phyloP scores from a whole-genome alignment of 1,284 basidiomycete species.

The Ganoderma sp. region DNA sequence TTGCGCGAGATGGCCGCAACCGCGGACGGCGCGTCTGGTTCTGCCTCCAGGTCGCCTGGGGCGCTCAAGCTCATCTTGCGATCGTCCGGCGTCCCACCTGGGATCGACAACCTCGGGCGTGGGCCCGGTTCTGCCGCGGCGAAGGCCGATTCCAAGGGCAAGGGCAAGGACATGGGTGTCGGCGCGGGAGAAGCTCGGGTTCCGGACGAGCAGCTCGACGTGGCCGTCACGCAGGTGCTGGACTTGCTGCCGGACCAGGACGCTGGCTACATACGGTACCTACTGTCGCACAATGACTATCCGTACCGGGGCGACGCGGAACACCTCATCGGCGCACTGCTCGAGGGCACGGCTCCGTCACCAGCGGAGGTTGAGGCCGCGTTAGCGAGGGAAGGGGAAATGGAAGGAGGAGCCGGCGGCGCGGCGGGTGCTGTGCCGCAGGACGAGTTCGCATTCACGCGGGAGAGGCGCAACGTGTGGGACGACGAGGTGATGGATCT shows the following conservation, averaged over 20 bases:
- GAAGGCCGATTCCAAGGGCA: slow-evolving; percentile 44
- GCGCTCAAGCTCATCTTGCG: slow-evolving; percentile 64
- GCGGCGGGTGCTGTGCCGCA: not conserved
- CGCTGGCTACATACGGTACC: slow-evolving; percentile 58
- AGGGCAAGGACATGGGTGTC: slow-evolving; percentile 44
- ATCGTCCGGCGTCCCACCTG: slow-evolving; percentile 60
- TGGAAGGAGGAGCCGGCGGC: not conserved
- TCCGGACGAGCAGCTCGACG: slow-evolving; percentile 47
- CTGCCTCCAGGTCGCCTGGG: slow-evolving; percentile 52
- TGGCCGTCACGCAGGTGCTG: slow-evolving; percentile 67
- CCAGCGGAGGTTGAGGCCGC: slow-evolving; percentile 44
- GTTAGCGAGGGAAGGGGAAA: slow-evolving; percentile 17
- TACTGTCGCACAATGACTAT: slow-evolving; percentile 57
- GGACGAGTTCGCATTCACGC: slow-evolving; percentile 46
- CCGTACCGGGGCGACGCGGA: slow-evolving; percentile 59
- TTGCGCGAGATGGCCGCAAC: slow-evolving; percentile 48
- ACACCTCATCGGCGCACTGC: slow-evolving; percentile 66
- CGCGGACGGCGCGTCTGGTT: slow-evolving; percentile 35
- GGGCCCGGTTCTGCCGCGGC: slow-evolving; percentile 23
- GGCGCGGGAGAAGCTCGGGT: slow-evolving; percentile 20
- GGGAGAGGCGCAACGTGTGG: slow-evolving; percentile 71
- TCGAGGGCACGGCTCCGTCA: slow-evolving; percentile 69
- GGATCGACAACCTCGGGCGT: slow-evolving; percentile 49
- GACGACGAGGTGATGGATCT: slow-evolving; percentile 74
- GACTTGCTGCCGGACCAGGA: slow-evolving; percentile 72